Evolutionary conservation across 1,284 basidiomycete species (phyloP), one percentile per base, ranked within the genome.

Genomic region (Ceratobasidium sp.): DNA sequence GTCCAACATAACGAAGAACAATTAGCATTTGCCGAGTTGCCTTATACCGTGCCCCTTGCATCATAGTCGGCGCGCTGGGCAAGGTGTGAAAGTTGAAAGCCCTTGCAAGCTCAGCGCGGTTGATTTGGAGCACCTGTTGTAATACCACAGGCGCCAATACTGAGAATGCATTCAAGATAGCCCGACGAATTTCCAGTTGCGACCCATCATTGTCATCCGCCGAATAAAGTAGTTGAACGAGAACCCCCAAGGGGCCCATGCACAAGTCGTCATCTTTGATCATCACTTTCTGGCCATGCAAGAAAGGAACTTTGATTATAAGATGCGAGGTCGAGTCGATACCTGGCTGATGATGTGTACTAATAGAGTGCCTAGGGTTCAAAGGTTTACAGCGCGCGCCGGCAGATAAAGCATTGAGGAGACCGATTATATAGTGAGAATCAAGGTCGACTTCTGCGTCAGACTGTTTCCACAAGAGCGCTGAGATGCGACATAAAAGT

Each of bases 401-500:
- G 15, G 36, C 24, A 33, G 41, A 24, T n/a, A 62, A 6, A 45
- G 59, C 41, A 17, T 22, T 62, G 22, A 62, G 17, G 41, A 62
- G 59, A 11, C 59, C 45, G n/a, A 22, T 45, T 2, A 62, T 11
- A 4, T 36, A 45, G 14, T 62, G 22, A 9, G 36, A 2, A 9
- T 62, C 59, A n/a, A 62, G n/a, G n/a, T 17, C n/a, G 3, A 62
- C 22, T 24, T 62, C 59, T 45, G n/a, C 33, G 59, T 36, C 44
- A 7, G 14, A n/a, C 9, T 62, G 59, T n/a, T 45, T 45, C 33
- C 59, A 22, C 5, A 44, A 45, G 3, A 62, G 33, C n/a, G 44
- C 36, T 15, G 59, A 36, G 3, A 45, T 24, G 5, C 59, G 59
- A 5, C 27, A 41, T 41, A 63, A 24, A 1, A 45, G 27, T 1